A percentile compares a stretch with the other conserved stretches of the same genome.
phyloP scores from a whole-genome alignment of 495 filamentous ascomycete species.

The Aspergillus baeticus region DNA sequence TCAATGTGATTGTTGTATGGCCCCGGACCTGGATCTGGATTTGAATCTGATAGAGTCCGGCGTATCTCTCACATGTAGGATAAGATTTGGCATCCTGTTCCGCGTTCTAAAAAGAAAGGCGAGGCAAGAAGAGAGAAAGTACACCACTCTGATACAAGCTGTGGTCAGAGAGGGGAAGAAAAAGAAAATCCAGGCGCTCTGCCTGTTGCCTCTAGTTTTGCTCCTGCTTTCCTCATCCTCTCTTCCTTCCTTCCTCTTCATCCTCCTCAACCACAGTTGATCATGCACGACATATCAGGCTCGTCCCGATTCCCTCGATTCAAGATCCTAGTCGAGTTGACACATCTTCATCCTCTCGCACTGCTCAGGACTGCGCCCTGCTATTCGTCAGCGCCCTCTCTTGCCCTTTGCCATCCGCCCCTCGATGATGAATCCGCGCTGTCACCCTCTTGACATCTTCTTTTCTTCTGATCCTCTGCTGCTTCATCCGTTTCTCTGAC shows the following conservation, averaged over 20 bases:
- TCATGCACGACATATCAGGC: conserved; percentile 30
- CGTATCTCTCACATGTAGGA: neutral
- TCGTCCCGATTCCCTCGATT: conserved; percentile 17
- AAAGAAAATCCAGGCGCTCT: conserved; percentile 11
- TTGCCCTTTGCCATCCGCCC: conserved; percentile 11
- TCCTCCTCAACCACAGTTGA: conserved; percentile 16
- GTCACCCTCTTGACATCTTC: neutral
- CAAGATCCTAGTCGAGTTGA: conserved; percentile 17
- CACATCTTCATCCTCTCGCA: conserved; percentile 18
- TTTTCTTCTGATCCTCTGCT: neutral
- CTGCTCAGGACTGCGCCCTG: conserved; percentile 11
- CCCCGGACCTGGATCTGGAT: neutral
- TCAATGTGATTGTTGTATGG: conserved; percentile 10
- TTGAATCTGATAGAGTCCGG: neutral
- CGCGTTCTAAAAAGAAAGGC: neutral
- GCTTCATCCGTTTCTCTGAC: neutral
- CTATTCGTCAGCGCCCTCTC: conserved; percentile 22
- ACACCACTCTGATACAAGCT: neutral
- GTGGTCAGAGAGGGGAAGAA: conserved; percentile 3
- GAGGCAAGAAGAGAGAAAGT: neutral
- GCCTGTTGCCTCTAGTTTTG: neutral
- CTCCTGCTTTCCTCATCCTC: neutral
- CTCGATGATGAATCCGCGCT: conserved; percentile 16
- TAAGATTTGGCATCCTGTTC: neutral
- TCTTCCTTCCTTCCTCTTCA: neutral